Evolutionary conservation across 2,329 filamentous ascomycete species (phyloP).

Genomic region (Botrytis paeoniae): DNA sequence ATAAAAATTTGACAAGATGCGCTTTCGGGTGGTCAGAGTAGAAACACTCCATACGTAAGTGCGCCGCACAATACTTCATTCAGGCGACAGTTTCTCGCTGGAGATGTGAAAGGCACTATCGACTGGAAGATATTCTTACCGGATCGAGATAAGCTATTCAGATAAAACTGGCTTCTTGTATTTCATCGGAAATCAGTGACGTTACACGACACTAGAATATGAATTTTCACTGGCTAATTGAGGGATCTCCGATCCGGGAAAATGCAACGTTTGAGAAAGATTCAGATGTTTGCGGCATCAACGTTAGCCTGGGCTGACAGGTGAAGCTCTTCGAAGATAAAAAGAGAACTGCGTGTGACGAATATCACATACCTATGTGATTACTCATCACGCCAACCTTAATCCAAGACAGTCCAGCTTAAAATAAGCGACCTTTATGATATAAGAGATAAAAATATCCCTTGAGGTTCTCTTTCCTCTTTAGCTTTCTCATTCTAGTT

Average conservation of each 20-base stretch:
- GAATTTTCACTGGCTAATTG: neutral
- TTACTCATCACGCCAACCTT: no score
- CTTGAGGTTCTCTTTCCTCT: no score
- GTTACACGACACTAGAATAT: neutral
- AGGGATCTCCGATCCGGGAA: neutral
- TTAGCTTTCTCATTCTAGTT: no score
- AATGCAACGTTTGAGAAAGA: neutral
- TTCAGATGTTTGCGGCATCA: neutral
- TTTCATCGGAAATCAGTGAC: neutral
- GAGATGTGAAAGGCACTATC: neutral
- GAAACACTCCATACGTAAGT: neutral
- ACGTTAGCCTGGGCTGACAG: neutral
- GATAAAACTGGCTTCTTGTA: neutral
- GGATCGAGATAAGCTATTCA: neutral
- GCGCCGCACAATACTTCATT: neutral
- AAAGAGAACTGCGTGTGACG: neutral
- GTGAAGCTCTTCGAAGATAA: neutral
- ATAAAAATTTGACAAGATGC: neutral
- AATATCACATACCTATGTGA: no score
- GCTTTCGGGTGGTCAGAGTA: neutral
- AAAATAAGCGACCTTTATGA: no score
- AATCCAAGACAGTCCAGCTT: no score
- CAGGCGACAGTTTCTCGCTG: neutral
- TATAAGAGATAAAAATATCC: no score
- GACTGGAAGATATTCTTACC: rapidly evolving